These are phyloP conservation scores for Teunomyces kruisii DNA, from an alignment of 805 yeast genomes.

Conservation along the genomic window DNA sequence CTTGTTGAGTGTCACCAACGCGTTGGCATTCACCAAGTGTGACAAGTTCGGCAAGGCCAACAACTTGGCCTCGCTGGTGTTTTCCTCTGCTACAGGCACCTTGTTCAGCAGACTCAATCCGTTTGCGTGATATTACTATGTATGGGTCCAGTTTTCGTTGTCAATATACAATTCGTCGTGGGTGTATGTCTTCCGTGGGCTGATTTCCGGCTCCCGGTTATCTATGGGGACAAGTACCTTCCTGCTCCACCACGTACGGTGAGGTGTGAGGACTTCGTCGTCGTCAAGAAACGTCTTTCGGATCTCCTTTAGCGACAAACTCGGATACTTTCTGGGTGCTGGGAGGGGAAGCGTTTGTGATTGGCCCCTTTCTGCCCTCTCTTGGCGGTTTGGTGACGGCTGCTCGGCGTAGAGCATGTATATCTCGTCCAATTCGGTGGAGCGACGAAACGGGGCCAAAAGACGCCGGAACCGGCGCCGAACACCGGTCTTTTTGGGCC, in stretches of 20 bases:
- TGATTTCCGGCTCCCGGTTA: not conserved
- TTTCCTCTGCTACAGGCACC: slow-evolving; percentile 52
- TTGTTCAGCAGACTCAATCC: slow-evolving; percentile 50
- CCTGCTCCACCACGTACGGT: not conserved
- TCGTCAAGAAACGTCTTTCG: not conserved
- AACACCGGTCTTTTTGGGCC: not conserved
- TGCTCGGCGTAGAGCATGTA: not conserved
- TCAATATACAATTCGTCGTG: not conserved
- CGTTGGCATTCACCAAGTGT: slow-evolving; percentile 87
- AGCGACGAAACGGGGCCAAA: not conserved
- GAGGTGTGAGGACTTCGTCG: not conserved
- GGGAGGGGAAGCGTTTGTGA: not conserved
- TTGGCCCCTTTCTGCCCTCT: not conserved
- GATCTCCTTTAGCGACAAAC: not conserved
- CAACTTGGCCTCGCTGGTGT: slow-evolving; percentile 55
- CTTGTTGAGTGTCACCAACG: slow-evolving; percentile 73
- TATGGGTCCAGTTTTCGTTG: not conserved
- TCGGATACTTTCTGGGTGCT: too few species aligned
- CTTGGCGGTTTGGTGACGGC: too few species aligned
- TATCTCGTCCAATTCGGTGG: not conserved
- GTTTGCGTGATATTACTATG: slow-evolving; percentile 11
- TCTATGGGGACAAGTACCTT: not conserved
- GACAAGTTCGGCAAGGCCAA: slow-evolving; percentile 90
- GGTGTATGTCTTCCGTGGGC: not conserved
- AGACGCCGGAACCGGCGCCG: not conserved